A percentile compares a stretch with the other conserved stretches of the same genome.
Evolutionary conservation across 1,139 yeast species (phyloP).

Genomic region (Wickerhamiella pararugosa): DNA sequence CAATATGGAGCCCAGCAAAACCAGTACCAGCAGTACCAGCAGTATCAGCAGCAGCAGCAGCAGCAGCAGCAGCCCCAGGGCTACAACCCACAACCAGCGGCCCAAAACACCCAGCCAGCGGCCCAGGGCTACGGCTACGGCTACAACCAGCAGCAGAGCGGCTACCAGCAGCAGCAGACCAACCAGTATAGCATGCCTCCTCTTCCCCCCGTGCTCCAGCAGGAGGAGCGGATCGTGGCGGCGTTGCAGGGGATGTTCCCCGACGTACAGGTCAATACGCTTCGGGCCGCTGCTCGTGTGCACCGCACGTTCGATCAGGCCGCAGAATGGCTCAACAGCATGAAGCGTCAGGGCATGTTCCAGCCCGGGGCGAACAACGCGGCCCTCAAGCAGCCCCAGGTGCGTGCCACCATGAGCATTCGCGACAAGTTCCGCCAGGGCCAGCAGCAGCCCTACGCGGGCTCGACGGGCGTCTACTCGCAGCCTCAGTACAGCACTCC

Average conservation of each 20-base stretch:
- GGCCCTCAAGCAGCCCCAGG: conserved; percentile 4
- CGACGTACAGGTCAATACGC: conserved; percentile 18
- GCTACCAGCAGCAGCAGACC: neutral
- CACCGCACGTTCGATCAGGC: conserved; percentile 25
- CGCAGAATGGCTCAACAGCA: conserved; percentile 21
- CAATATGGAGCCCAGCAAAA: too few relatives aligned
- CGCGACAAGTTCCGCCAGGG: conserved; percentile 22
- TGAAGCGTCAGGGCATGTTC: conserved; percentile 16
- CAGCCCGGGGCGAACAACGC: conserved; percentile 6
- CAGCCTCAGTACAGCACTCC: conserved; percentile 3
- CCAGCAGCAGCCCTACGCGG: conserved; percentile 5
- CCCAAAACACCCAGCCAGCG: conserved; percentile 1
- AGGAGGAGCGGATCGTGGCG: conserved; percentile 11
- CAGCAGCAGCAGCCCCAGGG: conserved; percentile 9
- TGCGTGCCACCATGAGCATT: conserved; percentile 22
- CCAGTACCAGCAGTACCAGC: too few relatives aligned
- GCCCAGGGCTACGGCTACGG: conserved; percentile 1
- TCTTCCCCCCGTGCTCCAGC: conserved; percentile 5
- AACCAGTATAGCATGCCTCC: conserved; percentile 2
- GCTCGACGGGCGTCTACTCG: neutral
- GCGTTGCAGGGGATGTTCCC: conserved; percentile 20
- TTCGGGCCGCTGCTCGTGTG: conserved; percentile 23
- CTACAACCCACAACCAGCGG: conserved; percentile 1
- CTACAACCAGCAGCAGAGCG: neutral
- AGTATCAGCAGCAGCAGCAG: conserved; percentile 5